A percentile compares a stretch with the other conserved stretches of the same genome.
Evolutionary conservation across 2,329 filamentous ascomycete species (phyloP).

Genomic region (Fusarium tanahbumbuense): DNA sequence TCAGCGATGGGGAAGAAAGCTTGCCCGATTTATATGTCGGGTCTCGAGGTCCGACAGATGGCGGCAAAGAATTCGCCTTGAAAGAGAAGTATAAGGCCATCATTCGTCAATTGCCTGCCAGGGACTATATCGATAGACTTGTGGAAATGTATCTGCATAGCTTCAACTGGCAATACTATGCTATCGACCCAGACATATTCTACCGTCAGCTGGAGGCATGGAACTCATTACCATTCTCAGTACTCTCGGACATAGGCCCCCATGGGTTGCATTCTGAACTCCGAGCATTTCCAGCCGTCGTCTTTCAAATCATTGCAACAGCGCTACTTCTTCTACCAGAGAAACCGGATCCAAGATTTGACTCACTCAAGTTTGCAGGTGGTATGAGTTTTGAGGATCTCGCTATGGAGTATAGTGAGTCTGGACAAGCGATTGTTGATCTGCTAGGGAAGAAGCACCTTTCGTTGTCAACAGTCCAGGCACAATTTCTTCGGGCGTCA

Average conservation of each 20-base stretch:
- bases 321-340: conserved; percentile 65
- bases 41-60: not conserved
- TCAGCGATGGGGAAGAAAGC: conserved; percentile 47
- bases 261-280: conserved; percentile 63
- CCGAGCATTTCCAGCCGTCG: conserved; percentile 67
- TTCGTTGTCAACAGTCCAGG: conserved; percentile 66
- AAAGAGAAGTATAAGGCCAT: conserved; percentile 69
- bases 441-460: conserved; percentile 69
- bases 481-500: conserved; percentile 66
- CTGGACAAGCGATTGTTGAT: conserved; percentile 63
- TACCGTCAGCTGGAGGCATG: conserved; percentile 64
- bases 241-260: conserved; percentile 62
- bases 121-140: conserved; percentile 65
- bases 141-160: conserved; percentile 66
- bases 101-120: conserved; percentile 67
- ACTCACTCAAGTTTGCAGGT: conserved; percentile 67
- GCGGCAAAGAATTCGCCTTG: conserved; percentile 52
- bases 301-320: conserved; percentile 69
- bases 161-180: conserved; percentile 70
- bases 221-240: conserved; percentile 64
- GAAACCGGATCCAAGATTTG: conserved; percentile 61
- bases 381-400: conserved; percentile 71
- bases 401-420: conserved; percentile 70
- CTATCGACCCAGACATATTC: conserved; percentile 66
- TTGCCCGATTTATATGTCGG: not conserved